Base-by-base conservation (phyloP, 352 stramenopile genomes). In the Halophytophthora polymorphica region DNA sequence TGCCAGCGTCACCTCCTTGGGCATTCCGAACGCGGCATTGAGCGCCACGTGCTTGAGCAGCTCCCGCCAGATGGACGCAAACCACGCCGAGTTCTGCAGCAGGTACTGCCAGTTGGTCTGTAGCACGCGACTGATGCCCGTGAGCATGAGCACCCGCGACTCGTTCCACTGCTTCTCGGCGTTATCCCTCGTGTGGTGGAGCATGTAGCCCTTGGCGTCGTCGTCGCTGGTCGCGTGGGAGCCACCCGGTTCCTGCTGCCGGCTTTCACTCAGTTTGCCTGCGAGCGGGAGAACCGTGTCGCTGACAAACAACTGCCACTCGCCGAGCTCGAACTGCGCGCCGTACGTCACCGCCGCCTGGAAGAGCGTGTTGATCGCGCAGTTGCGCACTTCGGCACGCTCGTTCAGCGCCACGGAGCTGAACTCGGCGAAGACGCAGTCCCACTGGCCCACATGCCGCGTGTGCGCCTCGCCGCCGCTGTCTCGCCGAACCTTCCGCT, bases 291-390 rank as follows among this genome's bases (percentile, higher is more conserved):
- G 88, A 7, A 98, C 92, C 4, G 94, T 98, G 21, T 90, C 78
- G 50, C 95, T 82, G n/a, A 98, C 79, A 57, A 95, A 98, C 34
- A 87, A 77, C 65, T 96, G 66, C 96, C 96, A 99, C 47, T 97
- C 90, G 12, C 69, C 61, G 36, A 95, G 53, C 2, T 88, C 82
- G 46, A 99, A 98, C 36, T 92, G 80, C 29, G 83, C 66, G 15
- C 96, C 96, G 50, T 98, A 95, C 6, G 96, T 97, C 54, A 98
- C 93, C 38, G 97, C 92, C 2, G 91, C 97, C n/a, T 93, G 96
- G 64, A 98, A 98, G 1, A 99, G 73, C 13, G 96, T 98, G 56
- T 98, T 98, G 31, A 99, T 93, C 15, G 96, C 88, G 59, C 94
- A 98, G 68, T 98, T 99, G 46, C 96, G 74, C 50, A 98, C 91